These are phyloP conservation scores for Elymus sibiricus DNA, from an alignment of 176 grass and related monocot species.

Conservation along the genomic window DNA sequence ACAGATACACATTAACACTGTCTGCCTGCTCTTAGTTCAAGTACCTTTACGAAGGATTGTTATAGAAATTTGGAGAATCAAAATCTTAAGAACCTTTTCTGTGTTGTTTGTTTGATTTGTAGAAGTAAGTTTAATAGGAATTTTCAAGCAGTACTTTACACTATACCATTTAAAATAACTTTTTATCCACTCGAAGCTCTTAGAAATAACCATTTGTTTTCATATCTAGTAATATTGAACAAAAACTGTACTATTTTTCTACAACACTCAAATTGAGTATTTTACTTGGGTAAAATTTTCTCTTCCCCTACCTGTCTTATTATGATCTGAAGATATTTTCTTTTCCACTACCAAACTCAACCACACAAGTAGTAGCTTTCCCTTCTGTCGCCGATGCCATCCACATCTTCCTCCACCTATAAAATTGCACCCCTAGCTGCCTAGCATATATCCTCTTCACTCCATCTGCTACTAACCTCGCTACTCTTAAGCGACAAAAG, in stretches of 20 bases:
- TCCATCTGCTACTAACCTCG: background rate
- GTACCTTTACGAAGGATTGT: background rate
- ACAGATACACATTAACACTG: background rate
- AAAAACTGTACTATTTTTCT: background rate
- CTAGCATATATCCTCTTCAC: background rate
- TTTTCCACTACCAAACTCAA: background rate
- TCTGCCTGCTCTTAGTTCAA: background rate
- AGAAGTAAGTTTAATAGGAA: no score
- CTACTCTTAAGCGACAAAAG: background rate
- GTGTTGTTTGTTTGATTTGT: no score
- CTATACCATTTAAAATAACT: background rate
- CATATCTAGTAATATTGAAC: background rate
- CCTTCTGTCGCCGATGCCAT: background rate
- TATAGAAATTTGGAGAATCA: background rate
- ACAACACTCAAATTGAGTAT: background rate
- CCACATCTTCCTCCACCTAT: background rate
- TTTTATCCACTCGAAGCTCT: no score
- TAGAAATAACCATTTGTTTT: background rate
- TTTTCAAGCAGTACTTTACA: no score
- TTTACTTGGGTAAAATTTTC: no score
- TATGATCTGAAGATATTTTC: slow-evolving; percentile 15
- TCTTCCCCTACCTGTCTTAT: background rate
- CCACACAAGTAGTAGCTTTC: slow-evolving; percentile 25
- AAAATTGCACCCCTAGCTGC: background rate
- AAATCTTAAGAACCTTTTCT: no score